Evolutionary conservation across 495 filamentous ascomycete genomes (phyloP).

Genomic region (Hypoxylon fragiforme): DNA sequence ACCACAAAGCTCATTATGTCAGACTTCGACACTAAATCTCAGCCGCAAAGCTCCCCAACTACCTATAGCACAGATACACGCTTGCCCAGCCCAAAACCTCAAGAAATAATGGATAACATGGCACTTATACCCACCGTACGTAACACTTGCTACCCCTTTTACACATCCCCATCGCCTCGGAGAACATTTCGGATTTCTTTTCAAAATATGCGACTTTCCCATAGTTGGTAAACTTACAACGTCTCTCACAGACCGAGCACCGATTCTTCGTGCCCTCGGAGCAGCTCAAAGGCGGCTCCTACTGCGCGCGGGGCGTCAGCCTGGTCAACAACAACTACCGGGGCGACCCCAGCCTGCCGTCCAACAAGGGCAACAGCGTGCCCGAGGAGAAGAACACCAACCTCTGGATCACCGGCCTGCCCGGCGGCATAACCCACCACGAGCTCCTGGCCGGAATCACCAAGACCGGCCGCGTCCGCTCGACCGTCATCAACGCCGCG

Average conservation of each 20-base stretch:
- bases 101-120: no score
- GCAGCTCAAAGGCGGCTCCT: slow-evolving; percentile 5
- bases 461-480: slow-evolving; percentile 15
- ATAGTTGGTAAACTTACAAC: neutral
- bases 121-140: no score
- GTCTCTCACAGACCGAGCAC: slow-evolving; percentile 3
- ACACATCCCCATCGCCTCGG: no score
- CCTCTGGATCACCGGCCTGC: slow-evolving; percentile 20
- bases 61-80: no score
- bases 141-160: no score
- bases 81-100: no score
- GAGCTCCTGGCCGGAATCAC: slow-evolving; percentile 5
- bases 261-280: slow-evolving; percentile 14
- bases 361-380: slow-evolving; percentile 7
- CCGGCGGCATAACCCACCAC: neutral
- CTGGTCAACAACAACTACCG: slow-evolving; percentile 11
- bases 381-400: slow-evolving; percentile 15
- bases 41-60: no score
- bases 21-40: no score
- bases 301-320: neutral
- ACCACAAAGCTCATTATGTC: no score
- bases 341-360: slow-evolving; percentile 3
- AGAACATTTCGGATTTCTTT: neutral
- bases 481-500: slow-evolving; percentile 7
- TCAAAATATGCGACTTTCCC: neutral